These are phyloP conservation scores for Cladosporium sp. DNA, from an alignment of 2,329 filamentous ascomycete species.

Conservation along the genomic window DNA sequence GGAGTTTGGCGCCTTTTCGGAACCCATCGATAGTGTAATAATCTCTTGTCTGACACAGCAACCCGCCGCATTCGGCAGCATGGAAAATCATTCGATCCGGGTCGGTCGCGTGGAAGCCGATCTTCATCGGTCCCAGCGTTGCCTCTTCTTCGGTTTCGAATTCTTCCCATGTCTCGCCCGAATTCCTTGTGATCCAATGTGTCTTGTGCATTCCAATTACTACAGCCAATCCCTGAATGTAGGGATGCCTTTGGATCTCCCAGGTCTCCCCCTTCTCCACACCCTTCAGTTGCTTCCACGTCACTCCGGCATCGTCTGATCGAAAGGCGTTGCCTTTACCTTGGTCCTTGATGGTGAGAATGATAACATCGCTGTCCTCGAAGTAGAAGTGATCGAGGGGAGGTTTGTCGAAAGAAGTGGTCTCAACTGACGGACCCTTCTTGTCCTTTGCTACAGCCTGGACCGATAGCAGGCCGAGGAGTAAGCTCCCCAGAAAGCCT, in stretches of 20 bases:
- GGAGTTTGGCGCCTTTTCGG: slow-evolving; percentile 57
- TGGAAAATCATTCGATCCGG: slow-evolving; percentile 83
- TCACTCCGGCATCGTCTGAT: slow-evolving; percentile 74
- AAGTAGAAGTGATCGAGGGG: slow-evolving; percentile 81
- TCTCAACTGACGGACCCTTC: slow-evolving; percentile 56
- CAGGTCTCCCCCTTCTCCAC: slow-evolving; percentile 61
- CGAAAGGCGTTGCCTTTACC: slow-evolving; percentile 65
- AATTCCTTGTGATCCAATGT: slow-evolving; percentile 82
- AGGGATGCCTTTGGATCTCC: slow-evolving; percentile 71
- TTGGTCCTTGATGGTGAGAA: slow-evolving; percentile 61
- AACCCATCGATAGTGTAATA: slow-evolving; percentile 87
- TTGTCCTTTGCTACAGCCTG: slow-evolving; percentile 26
- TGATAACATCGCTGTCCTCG: slow-evolving; percentile 75
- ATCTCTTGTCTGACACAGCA: slow-evolving; percentile 37
- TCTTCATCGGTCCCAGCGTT: slow-evolving; percentile 51
- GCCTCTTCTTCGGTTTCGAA: slow-evolving; percentile 63
- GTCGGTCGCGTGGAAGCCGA: slow-evolving; percentile 80
- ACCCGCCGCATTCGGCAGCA: slow-evolving; percentile 34
- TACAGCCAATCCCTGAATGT: slow-evolving; percentile 74
- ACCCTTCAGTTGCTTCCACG: slow-evolving; percentile 64
- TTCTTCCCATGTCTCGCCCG: slow-evolving; percentile 72
- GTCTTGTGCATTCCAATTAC: slow-evolving; percentile 62
- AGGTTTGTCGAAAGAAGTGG: slow-evolving; percentile 61
- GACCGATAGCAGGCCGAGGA: slow-evolving; percentile 22
- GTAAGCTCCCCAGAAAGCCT: slow-evolving; percentile 11